Percentiles rank a stretch among this genome's conserved stretches.
phyloP scores from a whole-genome alignment of 768 basidiomycete genomes.

The Tylopilus vinaceipallidus region DNA sequence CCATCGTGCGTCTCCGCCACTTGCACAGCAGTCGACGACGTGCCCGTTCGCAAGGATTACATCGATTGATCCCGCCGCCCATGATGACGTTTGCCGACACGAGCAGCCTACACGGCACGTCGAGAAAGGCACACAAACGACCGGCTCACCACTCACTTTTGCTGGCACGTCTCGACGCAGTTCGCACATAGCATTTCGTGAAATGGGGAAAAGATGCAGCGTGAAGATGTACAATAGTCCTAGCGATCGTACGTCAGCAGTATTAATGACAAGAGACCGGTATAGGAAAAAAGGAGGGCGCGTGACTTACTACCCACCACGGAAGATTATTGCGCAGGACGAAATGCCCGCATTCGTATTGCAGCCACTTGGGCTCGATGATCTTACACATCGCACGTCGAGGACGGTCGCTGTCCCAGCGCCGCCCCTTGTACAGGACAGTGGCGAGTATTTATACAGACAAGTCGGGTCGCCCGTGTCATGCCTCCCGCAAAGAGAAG shows the following conservation, averaged over 20 bases:
- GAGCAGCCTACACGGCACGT: not conserved
- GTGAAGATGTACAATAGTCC: not conserved
- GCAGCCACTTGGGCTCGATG: conserved; percentile 8
- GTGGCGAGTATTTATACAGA: not conserved
- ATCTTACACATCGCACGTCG: conserved; percentile 1
- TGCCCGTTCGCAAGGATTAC: conserved; percentile 3
- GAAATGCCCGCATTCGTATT: conserved; percentile 6
- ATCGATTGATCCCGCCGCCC: not conserved
- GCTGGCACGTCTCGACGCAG: conserved; percentile 1
- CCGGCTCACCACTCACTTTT: not conserved
- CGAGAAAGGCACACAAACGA: not conserved
- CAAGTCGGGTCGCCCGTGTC: not conserved
- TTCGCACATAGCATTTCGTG: conserved; percentile 1
- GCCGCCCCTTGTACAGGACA: no score
- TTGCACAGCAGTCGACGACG: not conserved
- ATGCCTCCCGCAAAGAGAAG: not conserved
- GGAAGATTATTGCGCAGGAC: not conserved
- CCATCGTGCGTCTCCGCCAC: not conserved
- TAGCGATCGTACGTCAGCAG: not conserved
- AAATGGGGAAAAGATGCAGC: conserved; percentile 1
- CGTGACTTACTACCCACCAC: conserved; percentile 14
- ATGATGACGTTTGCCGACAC: conserved; percentile 3
- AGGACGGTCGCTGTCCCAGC: not conserved
- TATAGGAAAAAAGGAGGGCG: not conserved
- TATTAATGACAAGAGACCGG: not conserved